Percentiles rank a stretch among this genome's conserved stretches.
These are phyloP conservation scores for Exophiala aquamarina DNA, from an alignment of 2,329 filamentous ascomycete genomes.

Conservation along the genomic window DNA sequence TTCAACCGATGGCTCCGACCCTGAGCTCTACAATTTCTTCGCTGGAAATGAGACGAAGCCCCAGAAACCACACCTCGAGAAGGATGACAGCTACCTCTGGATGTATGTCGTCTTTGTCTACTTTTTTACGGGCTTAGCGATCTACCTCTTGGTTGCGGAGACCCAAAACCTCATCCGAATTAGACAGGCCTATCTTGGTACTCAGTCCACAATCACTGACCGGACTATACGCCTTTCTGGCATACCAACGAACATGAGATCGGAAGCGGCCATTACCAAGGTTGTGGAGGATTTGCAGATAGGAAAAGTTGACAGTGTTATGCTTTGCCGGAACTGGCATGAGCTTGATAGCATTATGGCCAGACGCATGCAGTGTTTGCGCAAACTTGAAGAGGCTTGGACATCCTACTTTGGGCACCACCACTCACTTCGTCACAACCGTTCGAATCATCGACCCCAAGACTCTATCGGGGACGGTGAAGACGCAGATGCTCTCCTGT, in stretches of 20 bases:
- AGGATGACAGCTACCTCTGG: conserved; percentile 68
- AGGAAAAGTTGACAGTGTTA: conserved; percentile 85
- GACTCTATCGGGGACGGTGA: conserved; percentile 53
- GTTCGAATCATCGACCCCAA: conserved; percentile 34
- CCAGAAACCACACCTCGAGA: conserved; percentile 31
- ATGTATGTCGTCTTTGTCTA: conserved; percentile 94
- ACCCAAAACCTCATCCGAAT: conserved; percentile 83
- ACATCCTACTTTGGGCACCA: conserved; percentile 65
- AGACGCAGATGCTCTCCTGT: conserved; percentile 60
- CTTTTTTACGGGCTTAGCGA: conserved; percentile 77
- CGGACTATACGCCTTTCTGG: conserved; percentile 89
- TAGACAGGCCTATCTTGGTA: conserved; percentile 87
- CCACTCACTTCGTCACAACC: conserved; percentile 52
- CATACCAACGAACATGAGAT: conserved; percentile 75
- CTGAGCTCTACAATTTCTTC: conserved; percentile 10
- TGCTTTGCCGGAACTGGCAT: conserved; percentile 82
- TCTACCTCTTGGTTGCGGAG: conserved; percentile 80
- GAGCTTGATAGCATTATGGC: conserved; percentile 74
- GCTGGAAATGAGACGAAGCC: conserved; percentile 33
- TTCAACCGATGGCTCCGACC: conserved; percentile 15
- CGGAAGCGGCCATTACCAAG: conserved; percentile 78
- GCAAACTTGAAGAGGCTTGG: conserved; percentile 80
- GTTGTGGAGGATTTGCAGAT: conserved; percentile 87
- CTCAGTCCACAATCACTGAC: conserved; percentile 93
- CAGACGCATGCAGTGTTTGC: conserved; percentile 63